Evolutionary conservation across 106 monocot species (phyloP).

Genomic region (Iris macrosiphon): DNA sequence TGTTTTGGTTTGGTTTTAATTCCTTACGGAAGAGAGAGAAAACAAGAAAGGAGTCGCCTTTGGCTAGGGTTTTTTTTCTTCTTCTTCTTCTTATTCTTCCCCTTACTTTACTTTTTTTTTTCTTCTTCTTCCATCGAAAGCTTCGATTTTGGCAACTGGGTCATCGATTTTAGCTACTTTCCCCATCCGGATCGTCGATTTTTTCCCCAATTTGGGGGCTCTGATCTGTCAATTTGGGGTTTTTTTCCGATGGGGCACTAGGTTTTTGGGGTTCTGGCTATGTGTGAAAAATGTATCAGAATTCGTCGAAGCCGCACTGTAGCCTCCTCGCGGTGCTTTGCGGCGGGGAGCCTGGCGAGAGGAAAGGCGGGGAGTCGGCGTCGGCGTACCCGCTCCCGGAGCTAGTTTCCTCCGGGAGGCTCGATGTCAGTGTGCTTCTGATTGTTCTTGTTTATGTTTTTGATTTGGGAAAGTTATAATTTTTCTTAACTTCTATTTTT

Average conservation of each 20-base stretch:
- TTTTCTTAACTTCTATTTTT: neutral
- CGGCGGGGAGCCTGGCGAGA: constrained; percentile 17
- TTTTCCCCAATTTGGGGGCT: constrained; percentile 4
- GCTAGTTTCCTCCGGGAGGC: constrained; percentile 66
- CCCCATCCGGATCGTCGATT: neutral
- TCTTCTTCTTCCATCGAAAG: no score
- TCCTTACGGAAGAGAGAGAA: no score
- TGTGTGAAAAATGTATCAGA: constrained; percentile 39
- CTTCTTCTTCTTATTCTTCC: neutral
- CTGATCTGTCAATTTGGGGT: neutral
- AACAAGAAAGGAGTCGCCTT: neutral
- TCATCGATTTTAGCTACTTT: neutral
- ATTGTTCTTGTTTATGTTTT: constrained; percentile 3
- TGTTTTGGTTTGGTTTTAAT: neutral
- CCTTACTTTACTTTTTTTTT: constrained; percentile 17
- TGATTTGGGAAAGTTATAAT: neutral
- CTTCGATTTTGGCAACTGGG: neutral
- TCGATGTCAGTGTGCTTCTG: constrained; percentile 55
- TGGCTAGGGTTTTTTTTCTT: constrained; percentile 14
- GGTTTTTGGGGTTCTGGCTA: neutral
- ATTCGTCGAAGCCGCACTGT: constrained; percentile 44
- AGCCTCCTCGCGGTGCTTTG: constrained; percentile 79
- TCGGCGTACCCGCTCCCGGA: constrained; percentile 54
- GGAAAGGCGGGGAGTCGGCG: constrained; percentile 9
- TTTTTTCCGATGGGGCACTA: neutral